These are phyloP conservation scores for Starmera dryadoides DNA, from an alignment of 805 yeast genomes.

Conservation along the genomic window DNA sequence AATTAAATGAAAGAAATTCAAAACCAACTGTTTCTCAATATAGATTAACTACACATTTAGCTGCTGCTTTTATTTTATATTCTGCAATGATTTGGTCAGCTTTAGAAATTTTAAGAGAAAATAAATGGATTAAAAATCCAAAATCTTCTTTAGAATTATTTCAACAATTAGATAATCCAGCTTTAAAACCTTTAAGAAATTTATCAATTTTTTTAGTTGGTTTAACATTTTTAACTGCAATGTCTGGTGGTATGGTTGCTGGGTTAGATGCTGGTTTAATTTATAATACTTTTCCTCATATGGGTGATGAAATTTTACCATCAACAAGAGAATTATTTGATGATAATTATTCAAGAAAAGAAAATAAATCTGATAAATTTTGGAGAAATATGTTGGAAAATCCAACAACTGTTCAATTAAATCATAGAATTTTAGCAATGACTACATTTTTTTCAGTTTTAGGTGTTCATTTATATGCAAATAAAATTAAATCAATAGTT, in stretches of 20 bases:
- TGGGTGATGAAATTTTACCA: conserved; percentile 85
- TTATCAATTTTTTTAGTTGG: conserved; percentile 50
- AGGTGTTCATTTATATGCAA: conserved; percentile 64
- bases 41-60: conserved; percentile 87
- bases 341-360: conserved; percentile 58
- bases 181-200: conserved; percentile 49
- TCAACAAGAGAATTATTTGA: conserved; percentile 71
- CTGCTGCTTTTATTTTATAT: conserved; percentile 85
- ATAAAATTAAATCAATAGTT: conserved; percentile 42
- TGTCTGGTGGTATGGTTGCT: conserved; percentile 98
- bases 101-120: conserved; percentile 71
- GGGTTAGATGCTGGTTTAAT: conserved; percentile 97
- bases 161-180: conserved; percentile 53
- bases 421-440: conserved; percentile 80
- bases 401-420: conserved; percentile 91
- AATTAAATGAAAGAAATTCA: conserved; percentile 69
- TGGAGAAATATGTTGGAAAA: conserved; percentile 94
- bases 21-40: conserved; percentile 98
- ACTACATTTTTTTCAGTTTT: conserved; percentile 69
- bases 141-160: conserved; percentile 44
- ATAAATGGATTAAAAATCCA: conserved; percentile 62
- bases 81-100: conserved; percentile 90
- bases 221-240: conserved; percentile 80
- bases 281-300: conserved; percentile 92
- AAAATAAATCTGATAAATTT: conserved; percentile 64